These are phyloP conservation scores for Eucalyptus cloeziana DNA, from an alignment of 345 rosid genomes.

Conservation along the genomic window DNA sequence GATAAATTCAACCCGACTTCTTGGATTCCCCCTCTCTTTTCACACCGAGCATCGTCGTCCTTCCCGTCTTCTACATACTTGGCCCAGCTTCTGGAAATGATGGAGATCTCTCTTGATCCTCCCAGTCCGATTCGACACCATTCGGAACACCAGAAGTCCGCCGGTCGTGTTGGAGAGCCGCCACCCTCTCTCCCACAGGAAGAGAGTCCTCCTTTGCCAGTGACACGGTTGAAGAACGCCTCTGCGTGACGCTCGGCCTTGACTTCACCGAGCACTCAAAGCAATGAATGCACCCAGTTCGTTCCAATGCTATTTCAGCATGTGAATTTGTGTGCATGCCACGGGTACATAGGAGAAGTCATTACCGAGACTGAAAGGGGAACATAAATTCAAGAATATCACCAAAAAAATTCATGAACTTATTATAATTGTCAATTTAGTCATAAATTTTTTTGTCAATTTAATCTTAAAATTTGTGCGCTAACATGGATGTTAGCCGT, in stretches of 20 bases:
- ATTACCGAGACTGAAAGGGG: background rate
- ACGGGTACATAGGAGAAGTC: background rate
- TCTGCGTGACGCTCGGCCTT: conserved; percentile 77
- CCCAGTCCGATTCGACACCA: conserved; percentile 61
- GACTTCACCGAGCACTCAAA: conserved; percentile 54
- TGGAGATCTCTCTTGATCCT: conserved; percentile 77
- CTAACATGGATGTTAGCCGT: no score
- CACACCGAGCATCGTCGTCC: conserved; percentile 15
- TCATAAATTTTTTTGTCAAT: no score
- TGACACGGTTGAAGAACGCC: conserved; percentile 48
- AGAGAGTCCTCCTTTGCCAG: conserved; percentile 65
- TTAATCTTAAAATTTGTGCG: no score
- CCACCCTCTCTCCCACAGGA: conserved; percentile 72
- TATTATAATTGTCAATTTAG: no score
- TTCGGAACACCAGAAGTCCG: conserved; percentile 16
- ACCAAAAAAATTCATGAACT: no score
- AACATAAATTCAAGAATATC: background rate
- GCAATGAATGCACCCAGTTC: background rate
- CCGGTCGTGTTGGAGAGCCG: conserved; percentile 32
- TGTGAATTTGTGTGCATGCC: background rate
- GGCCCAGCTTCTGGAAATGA: conserved; percentile 39
- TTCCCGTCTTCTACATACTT: conserved; percentile 49
- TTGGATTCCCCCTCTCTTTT: conserved; percentile 63
- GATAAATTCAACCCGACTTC: conserved; percentile 14
- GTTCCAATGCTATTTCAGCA: background rate